Evolutionary conservation across 768 basidiomycete species (phyloP).

Genomic region (Hericium rajendrae): DNA sequence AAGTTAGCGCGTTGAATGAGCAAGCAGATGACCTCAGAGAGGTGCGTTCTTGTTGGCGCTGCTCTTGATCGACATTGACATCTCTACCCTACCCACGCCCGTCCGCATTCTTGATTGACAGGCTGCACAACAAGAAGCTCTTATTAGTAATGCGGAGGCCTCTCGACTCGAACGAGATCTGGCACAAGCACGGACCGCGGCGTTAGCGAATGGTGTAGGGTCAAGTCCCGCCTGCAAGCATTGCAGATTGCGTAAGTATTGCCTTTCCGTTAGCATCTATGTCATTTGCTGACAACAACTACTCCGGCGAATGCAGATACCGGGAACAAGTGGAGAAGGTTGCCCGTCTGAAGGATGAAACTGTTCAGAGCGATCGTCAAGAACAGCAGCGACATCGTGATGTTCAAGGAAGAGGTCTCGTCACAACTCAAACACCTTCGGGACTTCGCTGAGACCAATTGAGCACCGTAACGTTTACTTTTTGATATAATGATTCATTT

Average conservation of each 20-base stretch:
- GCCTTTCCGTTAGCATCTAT: slow-evolving; percentile 3
- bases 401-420: slow-evolving; percentile 74
- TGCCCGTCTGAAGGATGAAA: slow-evolving; percentile 66
- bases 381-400: slow-evolving; percentile 74
- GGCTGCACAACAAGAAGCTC: slow-evolving; percentile 72
- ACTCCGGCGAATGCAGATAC: slow-evolving; percentile 36
- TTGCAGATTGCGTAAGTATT: slow-evolving; percentile 62
- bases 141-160: slow-evolving; percentile 57
- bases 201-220: slow-evolving; percentile 76
- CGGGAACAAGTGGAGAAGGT: slow-evolving; percentile 74
- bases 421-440: slow-evolving; percentile 58
- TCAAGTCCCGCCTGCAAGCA: slow-evolving; percentile 67
- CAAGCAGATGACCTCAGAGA: slow-evolving; percentile 78
- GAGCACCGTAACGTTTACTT: slow-evolving; percentile 6
- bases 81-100: not conserved
- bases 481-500: not conserved
- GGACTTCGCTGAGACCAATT: slow-evolving; percentile 53
- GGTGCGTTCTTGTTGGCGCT: slow-evolving; percentile 31
- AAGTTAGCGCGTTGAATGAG: slow-evolving; percentile 56
- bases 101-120: slow-evolving; percentile 19
- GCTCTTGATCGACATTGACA: not conserved
- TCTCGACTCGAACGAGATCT: slow-evolving; percentile 61
- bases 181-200: slow-evolving; percentile 64
- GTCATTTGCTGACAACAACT: not conserved
- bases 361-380: slow-evolving; percentile 75